Evolutionary conservation across 192 early-diverging fungal genomes (phyloP).

Genomic region (Umbelopsis isabellina): DNA sequence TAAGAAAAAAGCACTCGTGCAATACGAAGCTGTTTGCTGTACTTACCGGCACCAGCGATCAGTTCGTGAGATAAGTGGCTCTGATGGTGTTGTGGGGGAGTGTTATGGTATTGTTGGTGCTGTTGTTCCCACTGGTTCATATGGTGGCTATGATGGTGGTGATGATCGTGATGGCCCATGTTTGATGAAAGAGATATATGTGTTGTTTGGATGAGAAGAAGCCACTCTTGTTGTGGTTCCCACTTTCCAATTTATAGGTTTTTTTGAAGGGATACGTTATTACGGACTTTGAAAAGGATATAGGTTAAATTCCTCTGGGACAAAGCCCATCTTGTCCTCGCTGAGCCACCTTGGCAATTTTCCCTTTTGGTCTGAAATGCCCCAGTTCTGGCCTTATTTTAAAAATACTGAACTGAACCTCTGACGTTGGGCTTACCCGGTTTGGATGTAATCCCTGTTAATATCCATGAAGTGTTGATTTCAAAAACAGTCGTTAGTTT

Average conservation of each 20-base stretch:
- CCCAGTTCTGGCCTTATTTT: too few relatives aligned
- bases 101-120: conserved; percentile 27
- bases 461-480: too few relatives aligned
- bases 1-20: too few relatives aligned
- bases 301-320: neutral
- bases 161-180: conserved; percentile 35
- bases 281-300: too few relatives aligned
- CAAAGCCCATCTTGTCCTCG: neutral
- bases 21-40: neutral
- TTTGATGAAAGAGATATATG: neutral
- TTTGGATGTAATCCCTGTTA: too few relatives aligned
- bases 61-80: conserved; percentile 39
- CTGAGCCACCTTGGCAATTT: conserved; percentile 7
- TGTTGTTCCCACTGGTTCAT: neutral
- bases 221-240: neutral
- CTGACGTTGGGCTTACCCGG: too few relatives aligned
- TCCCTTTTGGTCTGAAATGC: neutral
- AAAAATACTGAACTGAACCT: too few relatives aligned
- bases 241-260: neutral
- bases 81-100: conserved; percentile 27
- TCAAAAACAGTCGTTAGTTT: too few relatives aligned
- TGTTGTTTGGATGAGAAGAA: neutral
- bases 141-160: neutral
- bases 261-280: neutral
- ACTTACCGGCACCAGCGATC: conserved; percentile 45